Conservation (phyloP, 2,329 filamentous ascomycete species). For the Fusarium protoensiforme region DNA sequence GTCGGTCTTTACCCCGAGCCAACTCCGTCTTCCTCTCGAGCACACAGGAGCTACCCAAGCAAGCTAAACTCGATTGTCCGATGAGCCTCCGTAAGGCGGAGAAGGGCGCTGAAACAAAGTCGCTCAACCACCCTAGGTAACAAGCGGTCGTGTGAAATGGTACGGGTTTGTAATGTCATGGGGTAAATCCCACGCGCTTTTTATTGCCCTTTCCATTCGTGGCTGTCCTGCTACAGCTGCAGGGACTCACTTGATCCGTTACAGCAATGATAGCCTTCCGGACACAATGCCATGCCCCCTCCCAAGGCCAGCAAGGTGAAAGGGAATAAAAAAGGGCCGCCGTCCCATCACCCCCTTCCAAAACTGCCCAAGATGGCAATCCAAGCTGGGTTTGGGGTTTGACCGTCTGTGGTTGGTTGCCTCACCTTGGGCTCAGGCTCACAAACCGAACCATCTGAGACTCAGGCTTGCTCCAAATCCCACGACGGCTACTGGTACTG, state of each 20-base stretch:
- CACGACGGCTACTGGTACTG: background rate
- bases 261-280: background rate
- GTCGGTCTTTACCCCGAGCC: conserved; percentile 26
- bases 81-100: conserved; percentile 9
- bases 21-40: conserved; percentile 16
- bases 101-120: conserved; percentile 13
- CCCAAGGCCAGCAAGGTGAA: conserved; percentile 17
- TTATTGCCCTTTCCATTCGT: background rate
- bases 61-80: conserved; percentile 25
- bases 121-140: background rate
- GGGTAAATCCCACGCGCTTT: conserved; percentile 12
- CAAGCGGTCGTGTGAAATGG: background rate
- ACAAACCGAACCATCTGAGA: background rate
- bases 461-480: background rate
- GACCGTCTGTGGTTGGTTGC: conserved; percentile 1
- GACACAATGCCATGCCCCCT: background rate
- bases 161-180: conserved; percentile 29
- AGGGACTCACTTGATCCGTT: background rate
- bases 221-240: background rate
- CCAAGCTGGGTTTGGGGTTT: background rate
- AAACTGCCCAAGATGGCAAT: conserved; percentile 12
- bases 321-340: background rate
- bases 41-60: conserved; percentile 5
- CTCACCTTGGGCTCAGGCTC: background rate
- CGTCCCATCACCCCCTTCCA: background rate